Base-by-base conservation (phyloP, 768 basidiomycete genomes). In the Boletus sensibilis region DNA sequence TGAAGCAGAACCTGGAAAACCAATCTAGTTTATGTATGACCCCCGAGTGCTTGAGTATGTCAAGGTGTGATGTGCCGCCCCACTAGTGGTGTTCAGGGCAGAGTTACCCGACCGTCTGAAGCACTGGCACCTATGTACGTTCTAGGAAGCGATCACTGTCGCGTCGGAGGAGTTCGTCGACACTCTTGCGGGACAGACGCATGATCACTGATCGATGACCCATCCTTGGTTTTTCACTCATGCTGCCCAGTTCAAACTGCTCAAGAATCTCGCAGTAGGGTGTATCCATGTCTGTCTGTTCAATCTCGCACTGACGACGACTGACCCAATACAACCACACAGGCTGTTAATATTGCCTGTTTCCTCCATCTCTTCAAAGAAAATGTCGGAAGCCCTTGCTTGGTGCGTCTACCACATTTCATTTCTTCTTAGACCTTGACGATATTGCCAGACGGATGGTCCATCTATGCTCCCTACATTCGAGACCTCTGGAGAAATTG, bases 401-500 rank as follows among this genome's bases (percentile, higher is more conserved):
- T 75, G 44, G 87, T 88, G 62, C 46, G 76, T 67, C 43, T 47
- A 62, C 25, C 18, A 25, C 16, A 39, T 43, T 40, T 14, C 49
- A 4, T 16, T 13, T 33, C 56, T 34, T 54, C 25, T 50, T 31
- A 16, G 23, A 50, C 56, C 13, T 27, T 59, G 33, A 43, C 21
- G 6, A 50, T 27, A 16, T 29, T 14, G 27, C 34, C 58, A 92
- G 90, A 86, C 85, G 71, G 53, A 71, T 46, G 90, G 90, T 8
- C 85, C 86, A 9, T 92, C 91, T 41, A 92, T 92, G 90, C 77
- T 91, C 27, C 90, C 90, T 7, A 92, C 89, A 1, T 76, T 92
- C 47, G 81, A 77, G 48, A 68, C 69, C 29, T 68, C 69, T 1
- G 87, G 85, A 7, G 89, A 92, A 68, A 43, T 82, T 7, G 81